These are phyloP conservation scores for Talaromyces marneffei DNA, from an alignment of 2,329 filamentous ascomycete genomes.

Conservation along the genomic window DNA sequence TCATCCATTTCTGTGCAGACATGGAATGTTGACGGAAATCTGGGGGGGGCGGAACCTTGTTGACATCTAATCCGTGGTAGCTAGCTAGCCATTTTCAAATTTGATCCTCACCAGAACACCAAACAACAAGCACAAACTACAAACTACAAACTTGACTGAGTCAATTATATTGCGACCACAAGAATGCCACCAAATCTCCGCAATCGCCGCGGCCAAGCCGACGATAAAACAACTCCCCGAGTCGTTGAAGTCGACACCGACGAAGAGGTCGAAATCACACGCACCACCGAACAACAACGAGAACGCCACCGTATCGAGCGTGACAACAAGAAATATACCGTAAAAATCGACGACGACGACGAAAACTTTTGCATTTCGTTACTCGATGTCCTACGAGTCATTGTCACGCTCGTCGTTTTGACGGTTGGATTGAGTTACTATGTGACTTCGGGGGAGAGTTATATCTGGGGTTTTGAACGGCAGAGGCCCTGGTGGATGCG, in stretches of 20 bases:
- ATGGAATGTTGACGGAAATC: neutral
- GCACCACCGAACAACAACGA: constrained; percentile 8
- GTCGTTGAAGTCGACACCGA: constrained; percentile 16
- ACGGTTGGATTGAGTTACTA: constrained; percentile 70
- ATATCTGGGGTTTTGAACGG: constrained; percentile 58
- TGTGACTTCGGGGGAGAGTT: constrained; percentile 63
- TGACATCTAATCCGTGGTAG: neutral
- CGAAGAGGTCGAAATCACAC: constrained; percentile 15
- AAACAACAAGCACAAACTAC: neutral
- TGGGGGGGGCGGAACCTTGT: neutral
- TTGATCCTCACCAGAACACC: neutral
- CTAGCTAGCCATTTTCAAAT: neutral
- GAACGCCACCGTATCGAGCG: constrained; percentile 6
- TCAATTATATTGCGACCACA: neutral
- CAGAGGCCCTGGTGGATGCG: constrained; percentile 55
- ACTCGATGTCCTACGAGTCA: constrained; percentile 63
- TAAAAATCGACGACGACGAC: constrained; percentile 13
- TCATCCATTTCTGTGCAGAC: no score
- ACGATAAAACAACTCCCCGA: neutral
- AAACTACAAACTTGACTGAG: neutral
- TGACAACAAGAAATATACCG: neutral
- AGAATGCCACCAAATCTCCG: constrained; percentile 11
- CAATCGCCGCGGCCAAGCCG: constrained; percentile 6
- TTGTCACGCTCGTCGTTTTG: constrained; percentile 61
- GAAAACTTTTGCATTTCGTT: constrained; percentile 34